A percentile compares a stretch with the other conserved stretches of the same genome.
Evolutionary conservation across 2,329 filamentous ascomycete genomes (phyloP).

Genomic region (Domatiomyces catenatus): DNA sequence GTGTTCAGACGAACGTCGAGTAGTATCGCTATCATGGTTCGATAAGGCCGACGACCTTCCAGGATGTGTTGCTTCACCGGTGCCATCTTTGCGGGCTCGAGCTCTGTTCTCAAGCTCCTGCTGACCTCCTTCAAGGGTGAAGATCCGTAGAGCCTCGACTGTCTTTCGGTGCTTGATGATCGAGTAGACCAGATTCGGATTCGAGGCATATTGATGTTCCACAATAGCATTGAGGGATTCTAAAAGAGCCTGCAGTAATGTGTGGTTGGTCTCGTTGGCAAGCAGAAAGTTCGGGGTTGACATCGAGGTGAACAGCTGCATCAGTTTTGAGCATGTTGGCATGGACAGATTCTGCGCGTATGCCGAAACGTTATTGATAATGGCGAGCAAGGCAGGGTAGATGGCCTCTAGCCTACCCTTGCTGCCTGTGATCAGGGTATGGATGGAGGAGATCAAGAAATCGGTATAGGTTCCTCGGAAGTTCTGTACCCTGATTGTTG

Average conservation of each 20-base stretch:
- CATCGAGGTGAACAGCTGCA: slow-evolving; percentile 84
- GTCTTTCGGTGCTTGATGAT: slow-evolving; percentile 65
- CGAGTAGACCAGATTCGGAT: slow-evolving; percentile 64
- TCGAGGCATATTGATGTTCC: slow-evolving; percentile 64
- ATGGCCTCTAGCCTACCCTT: slow-evolving; percentile 82
- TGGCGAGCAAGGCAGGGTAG: slow-evolving; percentile 78
- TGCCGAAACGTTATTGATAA: slow-evolving; percentile 84
- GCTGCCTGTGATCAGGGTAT: slow-evolving; percentile 76
- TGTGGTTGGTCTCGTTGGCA: slow-evolving; percentile 81
- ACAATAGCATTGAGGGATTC: slow-evolving; percentile 81
- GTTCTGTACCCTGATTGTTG: slow-evolving; percentile 62
- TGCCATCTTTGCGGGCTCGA: slow-evolving; percentile 26
- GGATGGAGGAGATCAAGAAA: slow-evolving; percentile 88
- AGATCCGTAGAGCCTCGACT: slow-evolving; percentile 70
- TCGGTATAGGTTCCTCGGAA: slow-evolving; percentile 88
- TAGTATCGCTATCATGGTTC: slow-evolving; percentile 44
- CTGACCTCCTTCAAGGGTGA: slow-evolving; percentile 82
- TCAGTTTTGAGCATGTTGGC: slow-evolving; percentile 60
- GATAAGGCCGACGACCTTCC: slow-evolving; percentile 28
- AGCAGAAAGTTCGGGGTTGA: slow-evolving; percentile 83
- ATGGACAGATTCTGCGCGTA: slow-evolving; percentile 64
- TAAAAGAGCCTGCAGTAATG: slow-evolving; percentile 62
- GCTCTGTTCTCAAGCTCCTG: slow-evolving; percentile 63
- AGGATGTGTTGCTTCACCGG: slow-evolving; percentile 33
- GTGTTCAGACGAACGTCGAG: slow-evolving; percentile 50